Evolutionary conservation across 75 land plant species (phyloP), one percentile per base, ranked within the genome.

Genomic region (Chamaecyparis obtusa): DNA sequence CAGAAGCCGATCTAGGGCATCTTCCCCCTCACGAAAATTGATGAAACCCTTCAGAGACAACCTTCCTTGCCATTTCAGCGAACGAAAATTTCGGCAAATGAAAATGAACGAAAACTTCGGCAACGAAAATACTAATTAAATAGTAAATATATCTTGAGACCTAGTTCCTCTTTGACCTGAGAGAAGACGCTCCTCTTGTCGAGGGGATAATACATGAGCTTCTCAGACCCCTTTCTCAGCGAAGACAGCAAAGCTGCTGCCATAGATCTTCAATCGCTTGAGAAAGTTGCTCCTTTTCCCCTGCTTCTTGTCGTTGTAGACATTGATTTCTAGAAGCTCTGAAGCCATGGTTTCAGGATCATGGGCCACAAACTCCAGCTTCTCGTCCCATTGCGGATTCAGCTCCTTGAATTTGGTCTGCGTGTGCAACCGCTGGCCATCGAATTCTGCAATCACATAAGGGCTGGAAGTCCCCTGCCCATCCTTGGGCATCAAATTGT

Each of bases 341-440:
- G 35, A 17, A 3, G 89, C 93, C 95, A 96, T 87, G 55, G 83
- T 49, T 0, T 69, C 79, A 2, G 97, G 91, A 35, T 95, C 92
- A 32, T 90, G 64, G 36, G 95, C 96, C 11, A 87, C 77, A 88
- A 96, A 96, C 46, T 95, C 96, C 15, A 96, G 89, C 57, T 83
- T 43, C 91, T 96, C 98, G 49, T 94, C 91, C 98, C 98, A 96
- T 48, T 91, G 91, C 21, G 98, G 98, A 86, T 96, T 94, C 83
- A 96, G 87, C 30, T 93, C 93, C 37, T 90, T 85, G 46, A 35
- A 56, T 64, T 81, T 87, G 35, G 94, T 94, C 16, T 88, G 83
- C 1, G 98, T 96, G 13, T 92, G 75, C 87, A 86, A 88, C 85
- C 91, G 81, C 87, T 96, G 98, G 17, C 96, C 95, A 75, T 92